phyloP scores from a whole-genome alignment of 139 green algal species.

The Picochlorum sp. region DNA sequence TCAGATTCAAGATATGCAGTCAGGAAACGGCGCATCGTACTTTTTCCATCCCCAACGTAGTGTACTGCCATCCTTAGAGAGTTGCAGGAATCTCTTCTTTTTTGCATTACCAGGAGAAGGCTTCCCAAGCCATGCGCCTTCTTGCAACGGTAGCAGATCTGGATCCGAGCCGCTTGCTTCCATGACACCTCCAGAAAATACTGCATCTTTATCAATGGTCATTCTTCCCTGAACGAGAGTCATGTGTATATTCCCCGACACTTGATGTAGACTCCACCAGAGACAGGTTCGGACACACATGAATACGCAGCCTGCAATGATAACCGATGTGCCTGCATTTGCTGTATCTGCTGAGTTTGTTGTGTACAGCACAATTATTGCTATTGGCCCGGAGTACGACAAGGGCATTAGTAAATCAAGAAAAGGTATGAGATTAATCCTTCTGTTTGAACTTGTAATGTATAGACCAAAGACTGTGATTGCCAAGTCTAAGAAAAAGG shows the following conservation, averaged over 20 bases:
- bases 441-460: not conserved
- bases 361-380: conserved; percentile 3
- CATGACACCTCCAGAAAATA: not conserved
- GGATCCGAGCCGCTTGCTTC: not conserved
- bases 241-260: not conserved
- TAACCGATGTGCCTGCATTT: not conserved
- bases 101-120: conserved; percentile 8
- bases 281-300: not conserved
- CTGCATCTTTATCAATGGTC: not conserved
- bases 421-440: not conserved
- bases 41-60: conserved; percentile 47
- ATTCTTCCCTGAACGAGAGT: not conserved
- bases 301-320: conserved; percentile 3
- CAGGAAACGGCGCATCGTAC: conserved; percentile 26
- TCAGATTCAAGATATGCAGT: too few species aligned
- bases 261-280: not conserved
- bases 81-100: conserved; percentile 43
- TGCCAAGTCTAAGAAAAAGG: not conserved
- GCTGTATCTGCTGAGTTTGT: not conserved
- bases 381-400: not conserved
- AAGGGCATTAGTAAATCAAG: not conserved
- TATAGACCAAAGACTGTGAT: not conserved
- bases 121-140: conserved; percentile 40
- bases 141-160: conserved; percentile 18
- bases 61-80: conserved; percentile 31